Conservation (phyloP, 208 protist species). For the Acanthamoeba castellanii region DNA sequence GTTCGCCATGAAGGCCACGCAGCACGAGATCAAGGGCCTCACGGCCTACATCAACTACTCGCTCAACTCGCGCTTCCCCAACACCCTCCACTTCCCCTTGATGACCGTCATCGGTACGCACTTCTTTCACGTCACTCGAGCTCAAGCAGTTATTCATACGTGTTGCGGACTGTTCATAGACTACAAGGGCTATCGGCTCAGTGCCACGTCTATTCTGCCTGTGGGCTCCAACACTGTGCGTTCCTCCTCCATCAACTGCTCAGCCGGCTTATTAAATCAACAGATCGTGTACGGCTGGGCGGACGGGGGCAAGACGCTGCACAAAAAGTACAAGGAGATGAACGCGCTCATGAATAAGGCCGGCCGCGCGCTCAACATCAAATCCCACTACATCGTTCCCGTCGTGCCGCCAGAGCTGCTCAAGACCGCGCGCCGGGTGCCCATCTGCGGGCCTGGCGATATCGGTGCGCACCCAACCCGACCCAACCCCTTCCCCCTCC, state of each 20-base stretch:
- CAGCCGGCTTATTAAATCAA: not conserved
- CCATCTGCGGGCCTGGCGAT: constrained; percentile 36
- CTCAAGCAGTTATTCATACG: not conserved
- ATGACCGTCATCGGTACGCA: constrained; percentile 54
- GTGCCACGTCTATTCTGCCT: constrained; percentile 30
- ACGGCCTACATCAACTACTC: constrained; percentile 68
- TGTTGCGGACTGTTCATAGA: not conserved
- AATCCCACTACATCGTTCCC: not conserved
- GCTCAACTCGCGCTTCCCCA: not conserved
- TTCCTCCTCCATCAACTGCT: not conserved
- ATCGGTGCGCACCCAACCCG: not conserved
- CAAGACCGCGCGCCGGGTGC: not conserved
- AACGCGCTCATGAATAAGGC: constrained; percentile 73
- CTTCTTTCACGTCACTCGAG: not conserved
- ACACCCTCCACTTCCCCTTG: constrained; percentile 40
- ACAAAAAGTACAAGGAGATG: constrained; percentile 54
- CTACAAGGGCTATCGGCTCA: constrained; percentile 56
- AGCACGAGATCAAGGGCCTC: constrained; percentile 73
- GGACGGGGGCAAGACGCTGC: not conserved
- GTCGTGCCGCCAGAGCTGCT: not conserved
- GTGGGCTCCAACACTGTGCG: constrained; percentile 20
- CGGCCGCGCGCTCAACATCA: constrained; percentile 45
- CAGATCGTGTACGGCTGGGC: constrained; percentile 56
- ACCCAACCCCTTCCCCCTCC: not conserved
- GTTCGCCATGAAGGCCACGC: constrained; percentile 62